phyloP scores from a whole-genome alignment of 139 green algal species.

The Auxenochlorella pyrenoidosa region DNA sequence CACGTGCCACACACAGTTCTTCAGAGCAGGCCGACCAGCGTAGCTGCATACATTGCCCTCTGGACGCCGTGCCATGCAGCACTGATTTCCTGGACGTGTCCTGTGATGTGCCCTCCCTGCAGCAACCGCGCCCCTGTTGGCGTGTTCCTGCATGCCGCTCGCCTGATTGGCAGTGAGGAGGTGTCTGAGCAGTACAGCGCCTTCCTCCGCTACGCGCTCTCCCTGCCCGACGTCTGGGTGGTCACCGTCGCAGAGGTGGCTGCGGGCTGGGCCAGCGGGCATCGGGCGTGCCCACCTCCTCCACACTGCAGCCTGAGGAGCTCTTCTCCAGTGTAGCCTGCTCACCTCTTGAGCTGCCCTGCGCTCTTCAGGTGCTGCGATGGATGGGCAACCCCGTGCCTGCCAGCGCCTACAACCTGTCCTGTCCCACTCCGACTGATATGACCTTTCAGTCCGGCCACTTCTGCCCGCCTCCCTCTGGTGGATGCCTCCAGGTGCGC shows the following conservation, averaged over 20 bases:
- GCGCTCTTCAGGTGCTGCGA: conserved; percentile 8
- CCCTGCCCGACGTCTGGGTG: conserved; percentile 14
- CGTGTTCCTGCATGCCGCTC: conserved; percentile 11
- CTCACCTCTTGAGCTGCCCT: background rate
- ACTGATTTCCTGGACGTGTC: too few species aligned
- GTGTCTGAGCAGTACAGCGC: background rate
- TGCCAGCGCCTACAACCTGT: background rate
- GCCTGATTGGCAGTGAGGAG: background rate
- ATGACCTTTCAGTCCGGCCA: background rate
- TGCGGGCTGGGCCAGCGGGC: background rate
- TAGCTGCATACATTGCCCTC: too few species aligned
- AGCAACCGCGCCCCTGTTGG: conserved; percentile 10
- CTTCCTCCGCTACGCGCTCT: conserved; percentile 9
- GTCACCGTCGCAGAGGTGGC: conserved; percentile 8
- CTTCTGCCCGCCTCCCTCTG: background rate
- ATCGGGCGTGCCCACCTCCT: background rate
- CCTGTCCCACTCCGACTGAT: conserved; percentile 16
- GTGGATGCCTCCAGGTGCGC: conserved; percentile 13
- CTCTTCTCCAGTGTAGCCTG: too few species aligned
- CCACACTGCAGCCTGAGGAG: too few species aligned
- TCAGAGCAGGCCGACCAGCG: too few species aligned
- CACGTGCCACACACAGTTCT: too few species aligned
- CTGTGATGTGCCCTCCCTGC: too few species aligned
- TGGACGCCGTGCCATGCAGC: too few species aligned
- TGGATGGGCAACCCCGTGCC: conserved; percentile 31